Evolutionary conservation across 2,329 filamentous ascomycete species (phyloP), one percentile per base, ranked within the genome.

Genomic region (Neonectria ditissima): DNA sequence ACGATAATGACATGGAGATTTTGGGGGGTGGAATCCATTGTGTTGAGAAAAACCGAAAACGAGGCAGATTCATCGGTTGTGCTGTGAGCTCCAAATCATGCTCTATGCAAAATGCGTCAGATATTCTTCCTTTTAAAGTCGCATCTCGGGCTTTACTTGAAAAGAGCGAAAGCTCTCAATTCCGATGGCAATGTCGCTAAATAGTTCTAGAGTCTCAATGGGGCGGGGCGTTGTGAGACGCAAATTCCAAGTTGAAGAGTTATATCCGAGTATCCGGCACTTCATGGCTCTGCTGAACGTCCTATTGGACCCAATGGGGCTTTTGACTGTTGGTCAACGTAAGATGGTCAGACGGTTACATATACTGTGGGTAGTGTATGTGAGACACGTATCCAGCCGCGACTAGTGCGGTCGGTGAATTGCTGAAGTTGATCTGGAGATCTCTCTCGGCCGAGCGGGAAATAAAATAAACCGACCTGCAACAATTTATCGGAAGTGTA

Each of bases 1-100:
- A 62, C 28, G 18, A 62, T 56, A 2, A 62, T 62, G 1, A 62
- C 59, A 14, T 56, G 59, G 37, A 62, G 59, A 3, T 51, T 62
- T 4, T 48, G 32, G 14, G 43, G 48, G 44, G 18, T 61, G 3
- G 44, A 55, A 41, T 45, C 20, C 51, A 55, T 60, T 4, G 14
- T 10, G 20, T n/a, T 18, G 18, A 28, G 8, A 8, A 20, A 11
- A 22, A 41, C 30, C 30, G 28, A 53, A 24, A 28, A 37, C 37
- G 14, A 34, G n/a, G n/a, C n/a, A n/a, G n/a, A n/a, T n/a, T n/a
- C n/a, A n/a, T n/a, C n/a, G n/a, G n/a, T n/a, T n/a, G n/a, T n/a
- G n/a, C n/a, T n/a, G n/a, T n/a, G n/a, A n/a, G n/a, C n/a, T n/a
- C n/a, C n/a, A n/a, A n/a, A n/a, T n/a, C n/a, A n/a, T n/a, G n/a